These are phyloP conservation scores for Chytridium lagenaria DNA, from an alignment of 371 early-diverging fungal species.

Conservation along the genomic window DNA sequence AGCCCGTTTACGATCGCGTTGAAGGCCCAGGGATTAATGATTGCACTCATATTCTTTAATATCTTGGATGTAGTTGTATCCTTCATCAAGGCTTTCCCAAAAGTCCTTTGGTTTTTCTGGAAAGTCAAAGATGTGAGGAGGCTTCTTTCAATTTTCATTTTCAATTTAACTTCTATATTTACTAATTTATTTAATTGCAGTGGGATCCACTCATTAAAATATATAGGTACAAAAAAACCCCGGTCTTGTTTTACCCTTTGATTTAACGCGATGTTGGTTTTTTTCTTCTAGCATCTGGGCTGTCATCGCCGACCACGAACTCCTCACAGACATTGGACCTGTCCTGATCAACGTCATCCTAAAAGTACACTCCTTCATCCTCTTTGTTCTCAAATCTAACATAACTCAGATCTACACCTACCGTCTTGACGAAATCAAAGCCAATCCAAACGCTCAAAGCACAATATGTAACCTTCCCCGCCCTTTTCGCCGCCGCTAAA, in stretches of 20 bases:
- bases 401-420: slow-evolving; percentile 25
- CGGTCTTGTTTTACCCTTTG: neutral
- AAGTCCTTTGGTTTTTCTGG: slow-evolving; percentile 12
- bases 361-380: neutral
- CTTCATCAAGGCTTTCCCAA: slow-evolving; percentile 26
- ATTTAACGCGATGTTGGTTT: neutral
- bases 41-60: slow-evolving; percentile 15
- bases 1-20: slow-evolving; percentile 6
- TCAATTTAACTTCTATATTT: neutral
- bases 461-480: slow-evolving; percentile 22
- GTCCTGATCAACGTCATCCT: slow-evolving; percentile 34
- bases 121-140: slow-evolving; percentile 6
- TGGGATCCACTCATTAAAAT: neutral
- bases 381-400: neutral
- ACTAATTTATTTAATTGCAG: neutral
- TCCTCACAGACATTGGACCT: slow-evolving; percentile 31
- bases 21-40: slow-evolving; percentile 9
- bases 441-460: slow-evolving; percentile 26
- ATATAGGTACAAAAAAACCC: neutral
- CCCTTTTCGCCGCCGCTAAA: too few relatives aligned
- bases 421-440: slow-evolving; percentile 32
- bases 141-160: neutral
- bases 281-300: slow-evolving; percentile 24
- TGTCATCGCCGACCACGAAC: slow-evolving; percentile 35
- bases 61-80: slow-evolving; percentile 18